phyloP scores from a whole-genome alignment of 805 yeast genomes.

The Nakazawaea ambrosiae region DNA sequence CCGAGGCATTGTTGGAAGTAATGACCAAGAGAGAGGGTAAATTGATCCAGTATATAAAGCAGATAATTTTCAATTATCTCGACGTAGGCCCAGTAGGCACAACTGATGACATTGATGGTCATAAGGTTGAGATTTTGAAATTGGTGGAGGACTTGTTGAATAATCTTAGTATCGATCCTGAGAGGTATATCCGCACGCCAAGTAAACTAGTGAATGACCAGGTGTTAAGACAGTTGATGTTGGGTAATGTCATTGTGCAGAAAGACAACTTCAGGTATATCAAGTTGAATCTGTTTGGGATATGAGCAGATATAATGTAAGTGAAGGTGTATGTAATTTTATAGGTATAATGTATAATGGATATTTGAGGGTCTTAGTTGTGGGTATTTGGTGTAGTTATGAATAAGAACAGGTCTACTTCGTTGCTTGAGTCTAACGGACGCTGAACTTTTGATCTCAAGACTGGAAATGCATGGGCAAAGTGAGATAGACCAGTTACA shows the following conservation, averaged over 20 bases:
- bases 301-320: neutral
- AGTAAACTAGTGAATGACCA: conserved; percentile 25
- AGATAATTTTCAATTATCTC: conserved; percentile 21
- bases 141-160: conserved; percentile 24
- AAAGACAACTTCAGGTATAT: conserved; percentile 16
- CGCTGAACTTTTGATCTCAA: no score
- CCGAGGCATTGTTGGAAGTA: conserved; percentile 6
- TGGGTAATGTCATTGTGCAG: conserved; percentile 19
- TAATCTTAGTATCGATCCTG: conserved; percentile 16
- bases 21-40: conserved; percentile 16
- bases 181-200: conserved; percentile 10
- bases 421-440: no score
- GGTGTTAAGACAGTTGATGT: conserved; percentile 23
- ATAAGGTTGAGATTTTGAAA: conserved; percentile 14
- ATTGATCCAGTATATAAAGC: conserved; percentile 19
- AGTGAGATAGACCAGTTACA: no score
- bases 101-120: conserved; percentile 14
- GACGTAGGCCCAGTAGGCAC: conserved; percentile 7
- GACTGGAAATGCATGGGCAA: no score
- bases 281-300: conserved; percentile 5
- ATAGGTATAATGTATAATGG: no score
- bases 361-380: no score
- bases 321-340: no score
- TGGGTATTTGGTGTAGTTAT: no score
- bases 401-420: no score